Evolutionary conservation across 2,329 filamentous ascomycete genomes (phyloP), one percentile per base, ranked within the genome.

Genomic region (Cladosporium sp.): DNA sequence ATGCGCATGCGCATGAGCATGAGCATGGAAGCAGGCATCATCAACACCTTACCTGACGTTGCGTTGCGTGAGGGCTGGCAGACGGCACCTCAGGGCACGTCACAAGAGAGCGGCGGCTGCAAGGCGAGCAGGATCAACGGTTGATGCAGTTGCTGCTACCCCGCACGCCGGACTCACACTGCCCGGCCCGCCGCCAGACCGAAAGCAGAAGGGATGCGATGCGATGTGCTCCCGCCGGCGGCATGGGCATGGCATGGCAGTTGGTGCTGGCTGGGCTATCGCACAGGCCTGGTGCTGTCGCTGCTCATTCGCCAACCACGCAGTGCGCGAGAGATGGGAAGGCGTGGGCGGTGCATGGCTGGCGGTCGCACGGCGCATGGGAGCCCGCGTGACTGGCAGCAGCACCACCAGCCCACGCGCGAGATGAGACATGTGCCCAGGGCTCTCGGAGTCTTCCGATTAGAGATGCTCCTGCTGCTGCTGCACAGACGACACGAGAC

Each of bases 301-400:
- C 22, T 45, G 42, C 39, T 44, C 22, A 53, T 53, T 53, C 50
- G 50, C 28, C 50, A 37, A 12, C 17, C 37, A 8, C 12, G 19
- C 10, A 15, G 24, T 42, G 49, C 35, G n/a, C 5, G 22, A 19
- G 22, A 42, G 49, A 34, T 40, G 15, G n/a, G 25, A 40, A 32
- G 22, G 49, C 36, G 22, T 39, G 22, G 35, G 9, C 9, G 36
- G 36, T 40, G 50, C 50, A 32, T 44, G 50, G 36, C 36, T 39
- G 36, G 7, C 24, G 50, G 49, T 40, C 10, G 50, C 13, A 44
- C 50, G n/a, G 48, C 48, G 48, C 20, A 28, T 45, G 17, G 34
- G 24, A 54, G 42, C 39, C 36, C 50, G 51, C 37, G 25, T 44
- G 51, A 44, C 50, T 53, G 39, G 39, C 10, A 25, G 42, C 42